Base-by-base conservation (phyloP, 768 basidiomycete species). In the Leccinum boreale region DNA sequence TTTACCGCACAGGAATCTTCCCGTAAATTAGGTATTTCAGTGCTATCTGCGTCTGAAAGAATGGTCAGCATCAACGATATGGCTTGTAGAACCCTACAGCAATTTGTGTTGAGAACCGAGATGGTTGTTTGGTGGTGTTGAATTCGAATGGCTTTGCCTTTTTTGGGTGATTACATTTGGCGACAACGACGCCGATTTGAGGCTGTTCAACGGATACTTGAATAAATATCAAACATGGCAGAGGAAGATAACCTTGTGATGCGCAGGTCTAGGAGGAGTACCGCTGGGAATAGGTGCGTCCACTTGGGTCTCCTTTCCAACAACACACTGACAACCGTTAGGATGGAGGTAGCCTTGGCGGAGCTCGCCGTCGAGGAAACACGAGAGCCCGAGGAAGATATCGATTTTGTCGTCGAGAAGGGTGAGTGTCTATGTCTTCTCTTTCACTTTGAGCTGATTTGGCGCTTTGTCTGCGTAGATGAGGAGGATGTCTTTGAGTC, bases 401-500 rank as follows among this genome's bases (percentile, higher is more conserved):
- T 72, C 1, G 92, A 94, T 52, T 94, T 92, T 52, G 65, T 82
- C 4, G 72, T 84, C 35, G 81, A 81, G 21, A 87, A 84, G 67
- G 89, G 90, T 86, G 29, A 9, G 19, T 29, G 14, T 26, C n/a
- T 14, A 14, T 31, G 5, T 7, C 17, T 15, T 33, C 35, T 23
- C 2, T 45, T 21, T 26, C 50, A 8, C 11, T 48, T 46, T 2
- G 46, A 23, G 15, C 24, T 19, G 5, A 42, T 6, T 14, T 45
- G 52, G 4, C 5, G 19, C 17, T 33, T 53, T 48, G 7, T n/a
- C 14, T 36, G 15, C 52, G 3, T 53, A 91, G 92, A 90, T 52
- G 92, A 94, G 69, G 85, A 89, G 62, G 91, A 93, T 65, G 69
- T 87, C 8, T 90, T 92, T 58, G 90, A 81, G 62, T 90, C 88